Evolutionary conservation across 768 basidiomycete species (phyloP).

Genomic region (Arthromyces matolae): DNA sequence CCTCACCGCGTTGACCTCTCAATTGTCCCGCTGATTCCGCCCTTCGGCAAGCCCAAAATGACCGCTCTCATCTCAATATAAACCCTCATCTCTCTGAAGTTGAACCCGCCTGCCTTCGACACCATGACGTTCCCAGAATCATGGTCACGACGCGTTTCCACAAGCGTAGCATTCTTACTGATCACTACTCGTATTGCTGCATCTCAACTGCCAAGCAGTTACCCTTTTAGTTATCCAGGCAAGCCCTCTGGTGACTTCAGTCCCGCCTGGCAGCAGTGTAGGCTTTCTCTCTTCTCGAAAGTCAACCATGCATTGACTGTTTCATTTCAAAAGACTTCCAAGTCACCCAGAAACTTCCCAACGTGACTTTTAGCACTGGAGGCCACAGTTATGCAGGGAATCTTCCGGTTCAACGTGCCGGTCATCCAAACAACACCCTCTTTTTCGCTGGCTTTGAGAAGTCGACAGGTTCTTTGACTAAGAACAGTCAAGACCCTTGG

Average conservation of each 20-base stretch:
- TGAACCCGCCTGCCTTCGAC: neutral
- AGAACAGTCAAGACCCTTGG: conserved; percentile 51
- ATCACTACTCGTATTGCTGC: conserved; percentile 20
- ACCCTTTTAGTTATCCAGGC: conserved; percentile 46
- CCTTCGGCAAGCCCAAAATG: neutral
- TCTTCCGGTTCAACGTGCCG: conserved; percentile 52
- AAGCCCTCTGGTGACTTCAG: conserved; percentile 46
- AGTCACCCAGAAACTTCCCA: conserved; percentile 54
- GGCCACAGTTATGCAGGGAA: conserved; percentile 62
- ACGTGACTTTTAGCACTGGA: conserved; percentile 50
- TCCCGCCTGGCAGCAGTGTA: conserved; percentile 62
- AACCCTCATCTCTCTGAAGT: neutral
- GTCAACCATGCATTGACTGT: neutral
- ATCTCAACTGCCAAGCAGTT: conserved; percentile 37
- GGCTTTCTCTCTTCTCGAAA: conserved; percentile 19
- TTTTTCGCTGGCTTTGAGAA: conserved; percentile 68
- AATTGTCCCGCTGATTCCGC: conserved; percentile 4
- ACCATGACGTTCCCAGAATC: conserved; percentile 19
- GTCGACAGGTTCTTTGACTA: conserved; percentile 51
- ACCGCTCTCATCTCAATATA: neutral
- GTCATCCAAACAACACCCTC: conserved; percentile 61
- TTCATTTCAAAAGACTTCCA: conserved; percentile 46
- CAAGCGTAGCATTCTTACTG: conserved; percentile 21
- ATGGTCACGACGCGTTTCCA: conserved; percentile 21
- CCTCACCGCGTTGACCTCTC: neutral